These are phyloP conservation scores for Geranomyces variabilis DNA, from an alignment of 192 early-diverging fungal species.

Conservation along the genomic window DNA sequence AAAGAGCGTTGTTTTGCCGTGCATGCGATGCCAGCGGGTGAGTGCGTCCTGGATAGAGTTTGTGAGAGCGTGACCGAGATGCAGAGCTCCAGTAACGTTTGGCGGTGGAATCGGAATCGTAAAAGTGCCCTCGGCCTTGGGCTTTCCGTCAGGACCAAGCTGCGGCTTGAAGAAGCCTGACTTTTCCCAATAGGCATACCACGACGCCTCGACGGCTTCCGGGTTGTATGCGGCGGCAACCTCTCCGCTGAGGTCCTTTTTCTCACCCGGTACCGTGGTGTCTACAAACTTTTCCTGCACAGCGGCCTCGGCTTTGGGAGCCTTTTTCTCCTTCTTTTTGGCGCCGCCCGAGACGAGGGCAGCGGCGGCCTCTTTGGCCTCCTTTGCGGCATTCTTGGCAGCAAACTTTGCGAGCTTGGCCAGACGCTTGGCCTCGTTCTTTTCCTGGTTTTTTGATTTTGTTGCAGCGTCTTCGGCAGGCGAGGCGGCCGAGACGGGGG, in stretches of 20 bases:
- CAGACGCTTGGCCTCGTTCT: slow-evolving; percentile 87
- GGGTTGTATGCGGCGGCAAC: slow-evolving; percentile 89
- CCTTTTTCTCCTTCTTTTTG: slow-evolving; percentile 48
- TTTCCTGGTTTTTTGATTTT: slow-evolving; percentile 80
- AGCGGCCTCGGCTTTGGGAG: slow-evolving; percentile 61
- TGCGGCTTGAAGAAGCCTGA: slow-evolving; percentile 88
- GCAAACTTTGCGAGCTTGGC: slow-evolving; percentile 93
- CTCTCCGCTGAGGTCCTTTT: slow-evolving; percentile 77
- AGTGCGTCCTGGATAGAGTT: slow-evolving; percentile 93
- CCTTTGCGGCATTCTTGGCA: slow-evolving; percentile 75
- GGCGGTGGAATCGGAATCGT: slow-evolving; percentile 96
- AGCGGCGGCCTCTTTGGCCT: neutral
- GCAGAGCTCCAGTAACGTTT: slow-evolving; percentile 97
- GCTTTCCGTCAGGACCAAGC: slow-evolving; percentile 67
- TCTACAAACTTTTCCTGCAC: slow-evolving; percentile 71
- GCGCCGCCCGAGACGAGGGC: neutral
- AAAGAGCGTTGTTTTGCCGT: slow-evolving; percentile 91
- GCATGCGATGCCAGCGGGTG: slow-evolving; percentile 96
- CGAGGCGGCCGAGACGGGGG: no score
- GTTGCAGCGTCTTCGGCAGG: slow-evolving; percentile 24
- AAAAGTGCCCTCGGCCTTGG: slow-evolving; percentile 78
- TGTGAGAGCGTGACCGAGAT: slow-evolving; percentile 92
- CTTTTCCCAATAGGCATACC: slow-evolving; percentile 99
- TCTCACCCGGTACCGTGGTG: slow-evolving; percentile 84
- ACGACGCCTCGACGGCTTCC: slow-evolving; percentile 87